A percentile compares a stretch with the other conserved stretches of the same genome.
phyloP scores from a whole-genome alignment of 2,329 filamentous ascomycete species.

The Rachicladosporium sp. region DNA sequence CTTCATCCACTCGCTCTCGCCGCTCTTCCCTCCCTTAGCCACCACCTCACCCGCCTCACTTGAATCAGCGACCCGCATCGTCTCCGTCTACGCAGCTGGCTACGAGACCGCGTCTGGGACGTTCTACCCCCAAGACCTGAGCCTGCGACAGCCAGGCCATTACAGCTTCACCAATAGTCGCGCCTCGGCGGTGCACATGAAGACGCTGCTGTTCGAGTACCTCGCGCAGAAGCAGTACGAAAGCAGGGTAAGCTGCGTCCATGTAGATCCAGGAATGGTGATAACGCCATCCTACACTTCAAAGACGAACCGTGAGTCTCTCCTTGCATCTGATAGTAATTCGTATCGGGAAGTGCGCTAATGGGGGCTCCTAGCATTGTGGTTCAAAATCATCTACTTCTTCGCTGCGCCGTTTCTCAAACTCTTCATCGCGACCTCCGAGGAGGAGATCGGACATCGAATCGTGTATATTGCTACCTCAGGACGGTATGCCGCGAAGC shows the following conservation, averaged over 20 bases:
- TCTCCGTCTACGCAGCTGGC: constrained; percentile 14
- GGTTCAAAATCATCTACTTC: too few species aligned
- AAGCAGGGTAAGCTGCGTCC: constrained; percentile 9
- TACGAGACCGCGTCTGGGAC: constrained; percentile 6
- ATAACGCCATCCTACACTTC: constrained; percentile 7
- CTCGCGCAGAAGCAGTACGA: constrained; percentile 9
- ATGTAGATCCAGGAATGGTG: constrained; percentile 15
- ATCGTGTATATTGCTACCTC: constrained; percentile 7
- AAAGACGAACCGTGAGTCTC: neutral
- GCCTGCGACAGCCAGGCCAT: constrained; percentile 2
- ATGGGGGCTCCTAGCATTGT: neutral
- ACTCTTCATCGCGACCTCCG: constrained; percentile 2
- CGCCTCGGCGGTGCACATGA: constrained; percentile 11
- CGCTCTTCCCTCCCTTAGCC: constrained; percentile 8
- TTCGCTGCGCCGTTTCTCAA: constrained; percentile 1
- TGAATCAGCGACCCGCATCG: constrained; percentile 6
- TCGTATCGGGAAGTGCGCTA: neutral
- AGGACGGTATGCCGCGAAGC: constrained; percentile 3
- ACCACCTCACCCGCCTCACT: neutral
- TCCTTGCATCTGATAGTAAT: neutral
- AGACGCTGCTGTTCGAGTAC: constrained; percentile 13
- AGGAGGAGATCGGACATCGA: constrained; percentile 11
- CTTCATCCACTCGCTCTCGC: constrained; percentile 10
- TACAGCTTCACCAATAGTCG: constrained; percentile 9
- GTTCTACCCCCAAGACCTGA: constrained; percentile 9